Evolutionary conservation across 169 alveolate species (phyloP).

Genomic region (Eimeria praecox): DNA sequence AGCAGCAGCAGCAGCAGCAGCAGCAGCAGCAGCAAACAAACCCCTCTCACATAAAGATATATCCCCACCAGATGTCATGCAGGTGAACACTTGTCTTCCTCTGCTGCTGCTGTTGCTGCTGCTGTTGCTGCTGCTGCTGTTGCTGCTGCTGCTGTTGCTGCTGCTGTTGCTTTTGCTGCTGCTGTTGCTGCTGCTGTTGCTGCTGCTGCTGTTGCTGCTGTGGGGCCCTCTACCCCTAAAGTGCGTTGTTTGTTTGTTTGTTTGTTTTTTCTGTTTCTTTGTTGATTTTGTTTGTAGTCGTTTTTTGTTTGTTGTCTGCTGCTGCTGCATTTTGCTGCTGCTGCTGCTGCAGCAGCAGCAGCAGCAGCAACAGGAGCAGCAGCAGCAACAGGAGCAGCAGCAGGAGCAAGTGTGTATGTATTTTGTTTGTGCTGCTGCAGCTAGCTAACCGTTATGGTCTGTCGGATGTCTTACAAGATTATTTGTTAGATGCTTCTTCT

Average conservation of each 20-base stretch:
- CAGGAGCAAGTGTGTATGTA: too few species aligned
- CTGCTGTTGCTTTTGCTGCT: neutral
- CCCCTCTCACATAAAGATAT: neutral
- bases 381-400: neutral
- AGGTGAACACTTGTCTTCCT: neutral
- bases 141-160: slow-evolving; percentile 29
- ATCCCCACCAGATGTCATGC: neutral
- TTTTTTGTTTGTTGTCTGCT: neutral
- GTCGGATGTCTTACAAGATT: neutral
- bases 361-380: too few species aligned
- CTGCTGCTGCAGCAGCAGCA: neutral
- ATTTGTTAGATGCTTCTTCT: slow-evolving; percentile 20
- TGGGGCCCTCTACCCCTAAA: neutral
- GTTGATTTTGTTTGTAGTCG: neutral
- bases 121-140: slow-evolving; percentile 23
- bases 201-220: slow-evolving; percentile 7
- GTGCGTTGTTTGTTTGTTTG: neutral
- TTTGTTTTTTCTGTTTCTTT: neutral
- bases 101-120: neutral
- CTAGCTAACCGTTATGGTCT: slow-evolving; percentile 53
- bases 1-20: slow-evolving; percentile 50
- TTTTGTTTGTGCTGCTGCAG: slow-evolving; percentile 36
- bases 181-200: slow-evolving; percentile 2
- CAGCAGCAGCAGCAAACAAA: slow-evolving; percentile 39
- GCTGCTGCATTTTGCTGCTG: neutral